Base-by-base conservation (phyloP, 164 flowering plant species). In the Hamamelis virginiana region DNA sequence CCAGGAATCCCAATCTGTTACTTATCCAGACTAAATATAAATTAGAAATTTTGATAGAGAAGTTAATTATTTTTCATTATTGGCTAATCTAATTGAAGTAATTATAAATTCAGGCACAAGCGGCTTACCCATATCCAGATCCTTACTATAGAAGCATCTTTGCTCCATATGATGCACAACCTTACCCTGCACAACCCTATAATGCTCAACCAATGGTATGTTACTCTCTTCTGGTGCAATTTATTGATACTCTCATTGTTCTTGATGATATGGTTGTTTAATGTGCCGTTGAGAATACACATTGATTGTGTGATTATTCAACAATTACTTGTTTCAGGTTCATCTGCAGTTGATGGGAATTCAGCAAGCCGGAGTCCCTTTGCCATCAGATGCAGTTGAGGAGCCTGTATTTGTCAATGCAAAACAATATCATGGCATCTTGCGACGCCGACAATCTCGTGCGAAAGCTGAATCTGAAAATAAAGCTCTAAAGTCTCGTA, bases 361-460 rank as follows among this genome's bases (percentile, higher is more conserved):
- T 52, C 92, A 82, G 70, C 86, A 80, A 70, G 85, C 87, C 68
- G 91, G 89, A 57, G 88, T 90, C 55, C 96, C 92, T 26, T 80
- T 90, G 75, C 90, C 89, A 25, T 79, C 86, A 58, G 92, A 90
- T 82, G 86, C 90, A 66, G 85, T 90, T 76, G 92, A 88, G 75
- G 96, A 88, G 74, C 92, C 96, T 66, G 92, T 90, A 9, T 90
- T 84, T 80, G 95, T 90, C 46, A 90, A 90, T 80, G 92, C 92
- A 47, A 90, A 90, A 76, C 95, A 90, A 71, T 90, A 90, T 70
- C 96, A 88, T 77, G 92, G 92, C 67, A 90, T 90, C 72, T 46
- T 90, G 71, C 76, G 96, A 33, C 89, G 96, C 19, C 85, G 96
- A 12, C 90, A 90, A 63, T 86, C 92, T 73, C 91, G 96, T 70